These are phyloP conservation scores for Ustilago nuda DNA, from an alignment of 1,284 basidiomycete genomes.

Conservation along the genomic window DNA sequence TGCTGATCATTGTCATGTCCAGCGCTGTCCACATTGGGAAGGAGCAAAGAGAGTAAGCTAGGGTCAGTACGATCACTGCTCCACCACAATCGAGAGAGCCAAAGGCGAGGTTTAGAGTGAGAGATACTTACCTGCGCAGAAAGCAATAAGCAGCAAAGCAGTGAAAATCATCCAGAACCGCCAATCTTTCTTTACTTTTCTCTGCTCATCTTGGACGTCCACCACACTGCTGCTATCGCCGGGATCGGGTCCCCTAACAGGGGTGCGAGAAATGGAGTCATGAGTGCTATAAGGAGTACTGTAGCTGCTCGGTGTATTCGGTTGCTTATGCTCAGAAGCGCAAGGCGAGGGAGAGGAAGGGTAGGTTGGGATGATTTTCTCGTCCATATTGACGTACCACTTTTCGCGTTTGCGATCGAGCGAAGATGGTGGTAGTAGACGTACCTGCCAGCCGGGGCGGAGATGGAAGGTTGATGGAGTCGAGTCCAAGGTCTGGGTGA, in stretches of 20 bases:
- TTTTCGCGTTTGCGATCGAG: background rate
- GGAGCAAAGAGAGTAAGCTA: background rate
- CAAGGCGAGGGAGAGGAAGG: background rate
- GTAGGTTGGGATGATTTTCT: background rate
- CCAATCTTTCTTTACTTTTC: conserved; percentile 26
- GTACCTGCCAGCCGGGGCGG: background rate
- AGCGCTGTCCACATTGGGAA: conserved; percentile 6
- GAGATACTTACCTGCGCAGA: conserved; percentile 8
- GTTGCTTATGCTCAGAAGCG: background rate
- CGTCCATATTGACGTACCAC: conserved; percentile 5
- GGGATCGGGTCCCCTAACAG: background rate
- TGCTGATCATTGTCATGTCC: conserved; percentile 58
- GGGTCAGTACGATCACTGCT: background rate
- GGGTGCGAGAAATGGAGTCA: background rate
- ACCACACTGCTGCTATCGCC: background rate
- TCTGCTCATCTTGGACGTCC: background rate
- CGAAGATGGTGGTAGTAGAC: background rate
- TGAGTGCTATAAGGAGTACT: background rate
- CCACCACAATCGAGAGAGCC: background rate
- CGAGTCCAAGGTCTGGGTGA: no score
- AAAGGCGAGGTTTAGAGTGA: background rate
- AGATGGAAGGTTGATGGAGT: background rate
- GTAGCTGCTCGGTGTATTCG: background rate
- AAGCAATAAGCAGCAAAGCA: conserved; percentile 21
- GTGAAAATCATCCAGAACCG: conserved; percentile 32